Conservation (phyloP, 1,139 yeast genomes). For the Lodderomyces jiufengensis region DNA sequence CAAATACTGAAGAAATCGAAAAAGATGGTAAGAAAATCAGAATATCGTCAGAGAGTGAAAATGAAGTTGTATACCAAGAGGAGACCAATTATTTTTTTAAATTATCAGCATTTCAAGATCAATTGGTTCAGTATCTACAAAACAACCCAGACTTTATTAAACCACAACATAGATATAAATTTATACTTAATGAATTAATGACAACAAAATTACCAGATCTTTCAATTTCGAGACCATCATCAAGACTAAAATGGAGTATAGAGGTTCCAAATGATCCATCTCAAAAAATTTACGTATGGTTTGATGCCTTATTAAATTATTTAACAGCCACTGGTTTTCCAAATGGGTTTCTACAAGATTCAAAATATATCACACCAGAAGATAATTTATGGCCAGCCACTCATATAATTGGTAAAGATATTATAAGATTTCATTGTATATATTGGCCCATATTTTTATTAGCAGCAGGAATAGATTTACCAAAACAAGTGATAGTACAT, state of each 20-base stretch:
- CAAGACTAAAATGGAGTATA: slow-evolving; percentile 85
- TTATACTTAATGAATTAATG: slow-evolving; percentile 57
- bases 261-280: slow-evolving; percentile 76
- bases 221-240: slow-evolving; percentile 78
- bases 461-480: slow-evolving; percentile 74
- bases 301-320: slow-evolving; percentile 89
- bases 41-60: slow-evolving; percentile 71
- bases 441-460: slow-evolving; percentile 93
- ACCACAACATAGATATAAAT: slow-evolving; percentile 58
- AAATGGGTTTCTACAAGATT: slow-evolving; percentile 11
- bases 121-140: slow-evolving; percentile 47
- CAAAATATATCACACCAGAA: slow-evolving; percentile 11
- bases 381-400: slow-evolving; percentile 55
- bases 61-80: slow-evolving; percentile 67
- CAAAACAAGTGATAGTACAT: slow-evolving; percentile 78
- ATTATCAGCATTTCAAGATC: slow-evolving; percentile 56
- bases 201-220: slow-evolving; percentile 54
- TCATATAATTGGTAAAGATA: slow-evolving; percentile 91
- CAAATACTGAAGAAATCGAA: slow-evolving; percentile 57
- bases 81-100: slow-evolving; percentile 88
- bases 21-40: slow-evolving; percentile 26
- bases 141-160: slow-evolving; percentile 54
- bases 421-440: slow-evolving; percentile 79
- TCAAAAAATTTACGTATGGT: slow-evolving; percentile 93
- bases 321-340: slow-evolving; percentile 73